A percentile compares a stretch with the other conserved stretches of the same genome.
Conservation (phyloP, 1,284 basidiomycete genomes). For the Marasmius tenuissimus region DNA sequence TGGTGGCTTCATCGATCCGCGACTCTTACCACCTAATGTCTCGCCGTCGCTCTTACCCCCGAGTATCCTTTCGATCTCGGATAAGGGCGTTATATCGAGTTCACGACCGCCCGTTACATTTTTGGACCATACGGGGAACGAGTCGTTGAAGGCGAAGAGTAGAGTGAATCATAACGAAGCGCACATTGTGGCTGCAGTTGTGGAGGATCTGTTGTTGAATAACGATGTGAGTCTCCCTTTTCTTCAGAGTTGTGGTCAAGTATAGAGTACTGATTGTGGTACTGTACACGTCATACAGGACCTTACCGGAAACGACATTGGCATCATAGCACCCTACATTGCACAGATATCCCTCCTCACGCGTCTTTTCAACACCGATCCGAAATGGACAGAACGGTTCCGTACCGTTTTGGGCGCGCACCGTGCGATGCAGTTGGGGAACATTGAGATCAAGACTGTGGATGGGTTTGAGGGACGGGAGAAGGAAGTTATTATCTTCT, state of each 20-base stretch:
- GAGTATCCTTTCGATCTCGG: neutral
- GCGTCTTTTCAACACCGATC: slow-evolving; percentile 59
- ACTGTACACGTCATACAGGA: slow-evolving; percentile 36
- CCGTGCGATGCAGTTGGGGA: slow-evolving; percentile 60
- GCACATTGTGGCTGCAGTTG: slow-evolving; percentile 71
- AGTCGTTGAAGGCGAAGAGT: slow-evolving; percentile 66
- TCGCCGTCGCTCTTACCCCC: slow-evolving; percentile 30
- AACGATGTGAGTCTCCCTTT: slow-evolving; percentile 61
- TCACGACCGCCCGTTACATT: slow-evolving; percentile 67
- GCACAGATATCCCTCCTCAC: slow-evolving; percentile 76
- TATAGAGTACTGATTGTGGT: slow-evolving; percentile 6
- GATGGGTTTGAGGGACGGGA: slow-evolving; percentile 95
- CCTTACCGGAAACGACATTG: slow-evolving; percentile 73
- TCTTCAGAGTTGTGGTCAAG: no score
- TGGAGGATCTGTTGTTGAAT: slow-evolving; percentile 73
- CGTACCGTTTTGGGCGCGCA: slow-evolving; percentile 56
- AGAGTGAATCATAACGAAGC: slow-evolving; percentile 77
- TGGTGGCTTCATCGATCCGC: slow-evolving; percentile 50
- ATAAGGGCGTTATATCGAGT: slow-evolving; percentile 22
- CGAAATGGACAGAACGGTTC: slow-evolving; percentile 52
- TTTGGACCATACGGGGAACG: slow-evolving; percentile 71
- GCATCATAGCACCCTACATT: slow-evolving; percentile 85
- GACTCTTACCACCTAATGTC: slow-evolving; percentile 60
- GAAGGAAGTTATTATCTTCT: slow-evolving; percentile 90
- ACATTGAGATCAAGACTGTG: slow-evolving; percentile 85